Evolutionary conservation across 225 moss, liverwort and hornwort species (phyloP).

Genomic region (Physcomitrium patens): DNA sequence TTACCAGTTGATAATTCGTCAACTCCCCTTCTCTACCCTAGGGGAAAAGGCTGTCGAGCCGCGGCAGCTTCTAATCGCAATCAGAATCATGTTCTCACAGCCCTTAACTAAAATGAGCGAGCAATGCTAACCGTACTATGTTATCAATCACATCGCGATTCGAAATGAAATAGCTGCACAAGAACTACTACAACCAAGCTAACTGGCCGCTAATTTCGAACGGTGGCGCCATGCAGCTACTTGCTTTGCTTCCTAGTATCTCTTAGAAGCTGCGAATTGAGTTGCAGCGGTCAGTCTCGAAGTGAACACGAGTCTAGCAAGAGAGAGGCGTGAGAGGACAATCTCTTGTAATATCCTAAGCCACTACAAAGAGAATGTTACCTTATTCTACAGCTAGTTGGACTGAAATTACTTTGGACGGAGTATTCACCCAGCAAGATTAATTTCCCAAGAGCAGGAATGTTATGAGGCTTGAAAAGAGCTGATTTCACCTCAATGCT

Average conservation of each 20-base stretch:
- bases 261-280: slow-evolving; percentile 15
- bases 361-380: too few relatives aligned
- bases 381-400: too few relatives aligned
- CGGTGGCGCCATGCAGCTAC: slow-evolving; percentile 13
- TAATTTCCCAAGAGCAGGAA: background rate
- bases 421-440: slow-evolving; percentile 9
- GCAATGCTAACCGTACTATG: background rate
- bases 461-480: slow-evolving; percentile 21
- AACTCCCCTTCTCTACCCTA: background rate
- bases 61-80: background rate
- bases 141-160: slow-evolving; percentile 1
- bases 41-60: background rate
- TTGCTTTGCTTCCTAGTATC: background rate
- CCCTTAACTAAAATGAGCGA: background rate
- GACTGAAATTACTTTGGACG: slow-evolving; percentile 16
- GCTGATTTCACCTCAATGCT: slow-evolving; percentile 36
- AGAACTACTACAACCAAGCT: background rate
- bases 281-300: background rate
- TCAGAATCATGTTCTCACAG: slow-evolving; percentile 23
- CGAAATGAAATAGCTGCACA: slow-evolving; percentile 19
- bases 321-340: background rate
- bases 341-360: background rate
- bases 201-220: slow-evolving; percentile 1
- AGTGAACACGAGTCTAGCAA: slow-evolving; percentile 1
- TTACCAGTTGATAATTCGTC: slow-evolving; percentile 20